Conservation (phyloP, 495 filamentous ascomycete species). For the Apodospora peruviana region DNA sequence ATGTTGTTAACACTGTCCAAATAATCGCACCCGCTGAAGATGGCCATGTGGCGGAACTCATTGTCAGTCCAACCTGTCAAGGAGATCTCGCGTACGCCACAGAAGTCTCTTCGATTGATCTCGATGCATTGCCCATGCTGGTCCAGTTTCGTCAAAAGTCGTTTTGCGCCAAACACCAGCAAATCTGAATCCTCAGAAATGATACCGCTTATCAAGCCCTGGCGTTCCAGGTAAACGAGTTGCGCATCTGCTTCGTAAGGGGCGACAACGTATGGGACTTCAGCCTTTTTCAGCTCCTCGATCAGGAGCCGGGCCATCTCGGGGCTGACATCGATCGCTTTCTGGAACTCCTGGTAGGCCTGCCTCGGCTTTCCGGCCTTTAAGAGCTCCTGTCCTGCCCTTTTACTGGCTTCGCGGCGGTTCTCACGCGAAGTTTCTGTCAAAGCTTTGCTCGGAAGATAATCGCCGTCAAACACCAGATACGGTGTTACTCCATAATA, state of each 20-base stretch:
- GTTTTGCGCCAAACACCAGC: conserved; percentile 87
- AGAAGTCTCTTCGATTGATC: conserved; percentile 82
- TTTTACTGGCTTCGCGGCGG: conserved; percentile 67
- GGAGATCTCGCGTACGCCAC: conserved; percentile 79
- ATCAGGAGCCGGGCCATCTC: conserved; percentile 92
- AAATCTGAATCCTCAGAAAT: conserved; percentile 97
- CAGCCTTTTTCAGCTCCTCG: conserved; percentile 75
- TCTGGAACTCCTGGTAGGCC: conserved; percentile 84
- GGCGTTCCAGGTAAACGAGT: conserved; percentile 84
- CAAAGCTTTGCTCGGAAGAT: conserved; percentile 89
- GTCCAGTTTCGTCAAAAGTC: conserved; percentile 89
- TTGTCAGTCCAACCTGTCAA: conserved; percentile 86
- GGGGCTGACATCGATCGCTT: conserved; percentile 92
- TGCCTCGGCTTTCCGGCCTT: conserved; percentile 71
- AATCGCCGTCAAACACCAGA: conserved; percentile 93
- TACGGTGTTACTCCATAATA: conserved; percentile 91
- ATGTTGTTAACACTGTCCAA: conserved; percentile 74
- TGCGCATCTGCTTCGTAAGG: conserved; percentile 98
- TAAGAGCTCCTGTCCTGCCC: conserved; percentile 70
- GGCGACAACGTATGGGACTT: conserved; percentile 85
- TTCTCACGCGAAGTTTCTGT: conserved; percentile 71
- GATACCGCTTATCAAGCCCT: conserved; percentile 77
- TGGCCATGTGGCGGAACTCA: conserved; percentile 93
- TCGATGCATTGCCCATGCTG: conserved; percentile 90
- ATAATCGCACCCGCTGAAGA: conserved; percentile 98